Base-by-base conservation (phyloP, 2,329 filamentous ascomycete genomes). In the Epicoccum nigrum region DNA sequence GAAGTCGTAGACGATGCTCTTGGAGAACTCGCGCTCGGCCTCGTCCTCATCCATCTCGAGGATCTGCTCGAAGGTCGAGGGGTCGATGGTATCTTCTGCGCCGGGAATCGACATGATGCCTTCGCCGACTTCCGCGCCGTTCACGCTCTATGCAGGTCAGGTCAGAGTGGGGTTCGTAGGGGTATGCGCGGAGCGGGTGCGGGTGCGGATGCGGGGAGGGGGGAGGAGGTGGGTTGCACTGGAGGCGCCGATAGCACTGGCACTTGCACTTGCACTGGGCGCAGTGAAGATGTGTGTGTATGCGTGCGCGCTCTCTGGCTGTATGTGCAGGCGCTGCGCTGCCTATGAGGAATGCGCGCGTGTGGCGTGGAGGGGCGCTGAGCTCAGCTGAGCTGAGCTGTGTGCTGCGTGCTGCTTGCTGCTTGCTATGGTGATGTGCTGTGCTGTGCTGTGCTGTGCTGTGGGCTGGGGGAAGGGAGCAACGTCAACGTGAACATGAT, bases 41-140 rank as follows among this genome's bases (percentile, higher is more conserved):
- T 90, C 88, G 59, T 90, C 89, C 59, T 97, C 94, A 73, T 99
- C 94, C 93, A 99, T 97, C 76, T 97, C 94, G 57, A 97, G 84
- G 72, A 99, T 97, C 79, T 97, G 94, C 65, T 87, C 86, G 67
- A 99, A 99, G 49, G 92, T 96, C 47, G 76, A 72, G 55, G 80
- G 77, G 73, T 97, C 93, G 75, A 99, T 86, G 70, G 82, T 81
- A 60, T 94, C 89, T 53, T 85, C 86, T 60, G 91, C 84, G 54
- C 89, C 84, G 53, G 81, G 79, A 65, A 85, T 70, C 27, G 59
- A 61, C 70, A 73, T 73, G 61, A 72, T 72, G 67, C 64, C 64
- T 32, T 60, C 63, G 44, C 51, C 69, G 67, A 63, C 64, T 32
- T 60, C 63, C 42, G 50, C 69, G 54, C 56, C 60, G 51, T 54